Conservation (phyloP, 108 stramenopile species). For the Licmophora abbreviata region DNA sequence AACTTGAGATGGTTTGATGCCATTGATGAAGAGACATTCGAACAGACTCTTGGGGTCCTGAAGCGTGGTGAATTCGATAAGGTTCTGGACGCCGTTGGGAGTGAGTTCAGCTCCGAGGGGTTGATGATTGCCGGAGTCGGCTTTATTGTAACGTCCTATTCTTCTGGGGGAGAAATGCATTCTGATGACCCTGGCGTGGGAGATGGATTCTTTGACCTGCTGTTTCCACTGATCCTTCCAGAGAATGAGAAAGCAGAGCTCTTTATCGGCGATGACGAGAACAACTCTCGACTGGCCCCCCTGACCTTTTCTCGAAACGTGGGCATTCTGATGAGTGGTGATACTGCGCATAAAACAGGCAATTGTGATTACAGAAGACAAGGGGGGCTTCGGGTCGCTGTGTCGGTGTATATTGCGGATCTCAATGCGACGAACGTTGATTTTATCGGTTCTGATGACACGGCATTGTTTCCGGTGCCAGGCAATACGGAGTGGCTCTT, state of each 20-base stretch:
- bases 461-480: slow-evolving; percentile 4
- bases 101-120: slow-evolving; percentile 23
- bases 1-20: slow-evolving; percentile 48
- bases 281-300: slow-evolving; percentile 9
- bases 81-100: slow-evolving; percentile 38
- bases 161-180: slow-evolving; percentile 29
- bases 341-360: slow-evolving; percentile 36
- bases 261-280: slow-evolving; percentile 18
- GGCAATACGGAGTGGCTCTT: slow-evolving; percentile 3
- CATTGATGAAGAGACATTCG: slow-evolving; percentile 34
- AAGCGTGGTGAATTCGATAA: slow-evolving; percentile 31
- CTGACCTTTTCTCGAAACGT: slow-evolving; percentile 18
- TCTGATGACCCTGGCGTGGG: slow-evolving; percentile 18
- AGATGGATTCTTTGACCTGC: slow-evolving; percentile 30
- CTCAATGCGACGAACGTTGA: slow-evolving; percentile 24
- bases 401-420: slow-evolving; percentile 40
- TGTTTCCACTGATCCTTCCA: slow-evolving; percentile 40
- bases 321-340: slow-evolving; percentile 39
- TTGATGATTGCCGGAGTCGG: slow-evolving; percentile 37
- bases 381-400: slow-evolving; percentile 33
- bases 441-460: background rate
- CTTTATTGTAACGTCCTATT: slow-evolving; percentile 31
- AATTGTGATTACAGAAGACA: slow-evolving; percentile 35
- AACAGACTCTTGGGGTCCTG: slow-evolving; percentile 35
- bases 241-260: slow-evolving; percentile 30